phyloP scores from a whole-genome alignment of 75 land plant genomes.

The Picea glauca region DNA sequence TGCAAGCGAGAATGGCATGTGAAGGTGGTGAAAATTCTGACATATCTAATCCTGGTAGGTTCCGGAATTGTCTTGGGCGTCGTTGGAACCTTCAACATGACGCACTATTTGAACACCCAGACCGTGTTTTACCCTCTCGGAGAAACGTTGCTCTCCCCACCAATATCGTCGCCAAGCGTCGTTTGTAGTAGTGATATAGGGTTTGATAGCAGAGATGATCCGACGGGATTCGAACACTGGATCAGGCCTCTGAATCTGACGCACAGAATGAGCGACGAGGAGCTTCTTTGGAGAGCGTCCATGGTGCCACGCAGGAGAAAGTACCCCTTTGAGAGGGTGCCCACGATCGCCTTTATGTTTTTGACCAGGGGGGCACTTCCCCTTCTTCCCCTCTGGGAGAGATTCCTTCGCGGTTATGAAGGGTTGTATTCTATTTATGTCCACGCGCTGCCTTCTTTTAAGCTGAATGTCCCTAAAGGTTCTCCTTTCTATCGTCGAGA shows the following conservation, averaged over 20 bases:
- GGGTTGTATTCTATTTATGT: conserved; percentile 53
- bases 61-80: conserved; percentile 9
- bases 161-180: no score
- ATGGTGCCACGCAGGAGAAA: conserved; percentile 51
- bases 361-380: conserved; percentile 75
- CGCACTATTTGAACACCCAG: background rate
- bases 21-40: background rate
- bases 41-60: conserved; percentile 7
- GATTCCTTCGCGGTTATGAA: conserved; percentile 39
- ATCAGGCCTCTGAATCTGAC: conserved; percentile 28
- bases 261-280: conserved; percentile 64
- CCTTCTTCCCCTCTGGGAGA: conserved; percentile 71
- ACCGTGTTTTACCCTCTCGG: background rate
- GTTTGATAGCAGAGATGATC: background rate
- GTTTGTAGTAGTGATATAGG: background rate
- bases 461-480: conserved; percentile 24
- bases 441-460: conserved; percentile 54
- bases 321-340: conserved; percentile 50
- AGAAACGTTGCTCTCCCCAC: background rate
- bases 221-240: conserved; percentile 27
- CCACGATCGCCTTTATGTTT: conserved; percentile 91
- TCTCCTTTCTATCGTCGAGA: conserved; percentile 70
- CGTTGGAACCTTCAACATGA: conserved; percentile 4
- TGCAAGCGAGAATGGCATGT: conserved; percentile 11
- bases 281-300: conserved; percentile 80